Percentiles rank a stretch among this genome's conserved stretches.
These are phyloP conservation scores for Corniculantispora saksenae DNA, from an alignment of 2,329 filamentous ascomycete genomes.

Conservation along the genomic window DNA sequence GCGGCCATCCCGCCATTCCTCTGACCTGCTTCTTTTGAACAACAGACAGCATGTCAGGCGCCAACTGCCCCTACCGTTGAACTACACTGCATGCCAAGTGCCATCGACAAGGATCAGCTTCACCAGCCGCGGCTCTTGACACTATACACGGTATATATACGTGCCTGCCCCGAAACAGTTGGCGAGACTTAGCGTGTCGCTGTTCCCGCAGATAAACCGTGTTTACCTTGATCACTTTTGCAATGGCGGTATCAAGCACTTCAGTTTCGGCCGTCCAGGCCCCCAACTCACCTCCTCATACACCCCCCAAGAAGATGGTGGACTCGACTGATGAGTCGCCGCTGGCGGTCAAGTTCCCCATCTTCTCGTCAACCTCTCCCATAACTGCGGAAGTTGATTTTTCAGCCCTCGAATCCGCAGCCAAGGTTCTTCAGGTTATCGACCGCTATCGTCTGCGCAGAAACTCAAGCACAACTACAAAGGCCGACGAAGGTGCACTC, in stretches of 20 bases:
- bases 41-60: background rate
- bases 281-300: slow-evolving; percentile 12
- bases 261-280: background rate
- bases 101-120: background rate
- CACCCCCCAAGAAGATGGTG: background rate
- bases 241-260: background rate
- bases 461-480: slow-evolving; percentile 22
- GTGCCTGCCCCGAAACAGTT: background rate
- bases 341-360: background rate
- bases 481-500: slow-evolving; percentile 36
- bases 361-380: slow-evolving; percentile 5
- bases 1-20: slow-evolving; percentile 15
- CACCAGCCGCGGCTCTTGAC: background rate
- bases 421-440: slow-evolving; percentile 41
- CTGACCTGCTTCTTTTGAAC: slow-evolving; percentile 2
- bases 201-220: background rate
- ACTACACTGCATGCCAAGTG: background rate
- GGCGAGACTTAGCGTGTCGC: background rate
- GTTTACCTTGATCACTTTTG: background rate
- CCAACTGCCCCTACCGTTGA: background rate
- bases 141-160: background rate
- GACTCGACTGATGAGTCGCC: background rate
- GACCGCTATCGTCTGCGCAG: slow-evolving; percentile 39
- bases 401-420: slow-evolving; percentile 32
- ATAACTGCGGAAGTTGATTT: slow-evolving; percentile 26